A percentile compares a stretch with the other conserved stretches of the same genome.
These are phyloP conservation scores for Schrenkiella parvula DNA, from an alignment of 345 rosid species.

Conservation along the genomic window DNA sequence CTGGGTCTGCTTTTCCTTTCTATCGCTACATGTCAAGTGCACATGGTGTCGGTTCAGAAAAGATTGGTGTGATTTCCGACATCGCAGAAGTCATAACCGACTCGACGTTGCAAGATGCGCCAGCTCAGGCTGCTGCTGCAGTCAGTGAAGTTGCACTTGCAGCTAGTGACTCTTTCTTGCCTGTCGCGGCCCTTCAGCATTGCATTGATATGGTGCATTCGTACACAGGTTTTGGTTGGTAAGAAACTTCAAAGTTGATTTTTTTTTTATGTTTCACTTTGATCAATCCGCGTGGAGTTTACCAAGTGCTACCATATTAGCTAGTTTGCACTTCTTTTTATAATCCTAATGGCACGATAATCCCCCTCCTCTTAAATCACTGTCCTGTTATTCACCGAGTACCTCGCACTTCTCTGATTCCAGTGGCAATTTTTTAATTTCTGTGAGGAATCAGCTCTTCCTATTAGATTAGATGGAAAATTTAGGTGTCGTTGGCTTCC, in stretches of 20 bases:
- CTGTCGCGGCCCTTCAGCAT: constrained; percentile 68
- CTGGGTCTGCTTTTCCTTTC: constrained; percentile 40
- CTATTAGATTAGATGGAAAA: neutral
- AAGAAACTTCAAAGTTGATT: neutral
- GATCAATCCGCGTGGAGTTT: neutral
- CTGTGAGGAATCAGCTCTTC: neutral
- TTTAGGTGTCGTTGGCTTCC: neutral
- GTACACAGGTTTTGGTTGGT: constrained; percentile 68
- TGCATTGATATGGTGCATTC: constrained; percentile 60
- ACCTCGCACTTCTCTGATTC: neutral
- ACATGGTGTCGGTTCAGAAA: constrained; percentile 41
- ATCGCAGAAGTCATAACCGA: constrained; percentile 50
- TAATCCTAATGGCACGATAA: neutral
- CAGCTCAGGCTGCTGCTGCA: constrained; percentile 47
- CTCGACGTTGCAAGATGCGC: constrained; percentile 43
- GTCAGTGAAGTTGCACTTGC: constrained; percentile 69
- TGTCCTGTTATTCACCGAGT: neutral
- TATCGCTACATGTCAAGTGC: constrained; percentile 58
- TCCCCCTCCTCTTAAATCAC: neutral
- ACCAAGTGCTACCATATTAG: neutral
- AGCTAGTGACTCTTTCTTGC: constrained; percentile 64
- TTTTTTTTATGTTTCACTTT: neutral
- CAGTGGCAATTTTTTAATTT: neutral
- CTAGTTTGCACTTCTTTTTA: neutral
- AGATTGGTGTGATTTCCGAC: constrained; percentile 44